Evolutionary conservation across 371 early-diverging fungal genomes (phyloP).

Genomic region (Umbelopsis sp.): DNA sequence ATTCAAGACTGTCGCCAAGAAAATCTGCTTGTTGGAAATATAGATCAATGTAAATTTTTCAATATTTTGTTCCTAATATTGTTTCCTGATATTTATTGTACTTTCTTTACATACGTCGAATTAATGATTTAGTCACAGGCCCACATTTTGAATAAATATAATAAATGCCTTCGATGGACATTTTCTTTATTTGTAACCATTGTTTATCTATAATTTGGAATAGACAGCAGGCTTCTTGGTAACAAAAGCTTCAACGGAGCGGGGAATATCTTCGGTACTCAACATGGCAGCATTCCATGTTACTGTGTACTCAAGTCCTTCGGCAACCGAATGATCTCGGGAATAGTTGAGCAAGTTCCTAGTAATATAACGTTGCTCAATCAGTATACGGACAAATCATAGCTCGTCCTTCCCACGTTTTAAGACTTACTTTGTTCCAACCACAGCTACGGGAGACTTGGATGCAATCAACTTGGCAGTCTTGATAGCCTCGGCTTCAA

Average conservation of each 20-base stretch:
- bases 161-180: no score
- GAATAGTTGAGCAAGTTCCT: slow-evolving; percentile 86
- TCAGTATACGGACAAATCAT: not conserved
- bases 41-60: no score
- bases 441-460: slow-evolving; percentile 90
- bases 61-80: no score
- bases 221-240: slow-evolving; percentile 61
- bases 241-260: slow-evolving; percentile 58
- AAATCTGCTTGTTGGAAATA: no score
- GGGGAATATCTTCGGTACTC: slow-evolving; percentile 72
- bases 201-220: slow-evolving; percentile 57
- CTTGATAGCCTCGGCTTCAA: slow-evolving; percentile 64
- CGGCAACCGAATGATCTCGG: slow-evolving; percentile 88
- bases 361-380: slow-evolving; percentile 7
- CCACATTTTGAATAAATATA: no score
- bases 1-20: no score
- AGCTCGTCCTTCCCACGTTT: not conserved
- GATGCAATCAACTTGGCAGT: slow-evolving; percentile 78
- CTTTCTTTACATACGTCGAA: no score
- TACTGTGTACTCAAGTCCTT: slow-evolving; percentile 88
- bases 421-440: slow-evolving; percentile 81
- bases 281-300: slow-evolving; percentile 88
- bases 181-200: no score
- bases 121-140: no score
- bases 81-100: no score